phyloP scores from a whole-genome alignment of 306 rosid species.

The Echinosophora koreensis region DNA sequence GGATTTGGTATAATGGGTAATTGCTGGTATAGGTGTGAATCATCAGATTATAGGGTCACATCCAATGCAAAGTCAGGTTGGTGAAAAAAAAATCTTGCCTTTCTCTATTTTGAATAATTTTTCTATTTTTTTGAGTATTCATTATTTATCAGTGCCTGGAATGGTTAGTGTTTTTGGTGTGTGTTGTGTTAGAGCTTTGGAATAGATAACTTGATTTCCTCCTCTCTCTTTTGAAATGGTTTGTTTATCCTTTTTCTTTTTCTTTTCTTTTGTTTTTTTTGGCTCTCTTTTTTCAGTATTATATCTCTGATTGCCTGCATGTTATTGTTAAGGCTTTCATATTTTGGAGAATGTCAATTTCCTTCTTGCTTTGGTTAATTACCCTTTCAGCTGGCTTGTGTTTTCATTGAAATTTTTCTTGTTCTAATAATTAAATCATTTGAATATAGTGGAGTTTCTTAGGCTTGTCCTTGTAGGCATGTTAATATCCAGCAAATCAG shows the following conservation, averaged over 20 bases:
- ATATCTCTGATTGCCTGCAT: constrained; percentile 1
- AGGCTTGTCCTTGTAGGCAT: not conserved
- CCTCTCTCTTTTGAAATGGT: constrained; percentile 10
- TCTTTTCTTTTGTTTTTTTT: not conserved
- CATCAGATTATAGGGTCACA: constrained; percentile 82
- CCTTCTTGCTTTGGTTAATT: constrained; percentile 18
- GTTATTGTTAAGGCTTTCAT: not conserved
- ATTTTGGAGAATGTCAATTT: not conserved
- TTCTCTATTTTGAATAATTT: constrained; percentile 30
- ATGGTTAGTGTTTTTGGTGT: constrained; percentile 9
- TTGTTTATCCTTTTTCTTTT: not conserved
- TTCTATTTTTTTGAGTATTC: not conserved
- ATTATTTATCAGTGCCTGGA: constrained; percentile 5
- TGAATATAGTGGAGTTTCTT: constrained; percentile 13
- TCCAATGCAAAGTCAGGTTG: constrained; percentile 93
- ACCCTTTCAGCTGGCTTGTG: not conserved
- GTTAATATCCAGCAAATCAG: constrained; percentile 30
- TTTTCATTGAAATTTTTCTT: constrained; percentile 5
- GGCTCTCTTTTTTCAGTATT: not conserved
- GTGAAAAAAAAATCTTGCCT: constrained; percentile 24
- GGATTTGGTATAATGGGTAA: constrained; percentile 76
- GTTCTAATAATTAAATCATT: constrained; percentile 9
- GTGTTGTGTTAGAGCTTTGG: constrained; percentile 7
- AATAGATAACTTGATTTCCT: constrained; percentile 30
- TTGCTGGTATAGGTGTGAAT: constrained; percentile 73